Base-by-base conservation (phyloP, 306 rosid species). In the Dalbergia cultrata region DNA sequence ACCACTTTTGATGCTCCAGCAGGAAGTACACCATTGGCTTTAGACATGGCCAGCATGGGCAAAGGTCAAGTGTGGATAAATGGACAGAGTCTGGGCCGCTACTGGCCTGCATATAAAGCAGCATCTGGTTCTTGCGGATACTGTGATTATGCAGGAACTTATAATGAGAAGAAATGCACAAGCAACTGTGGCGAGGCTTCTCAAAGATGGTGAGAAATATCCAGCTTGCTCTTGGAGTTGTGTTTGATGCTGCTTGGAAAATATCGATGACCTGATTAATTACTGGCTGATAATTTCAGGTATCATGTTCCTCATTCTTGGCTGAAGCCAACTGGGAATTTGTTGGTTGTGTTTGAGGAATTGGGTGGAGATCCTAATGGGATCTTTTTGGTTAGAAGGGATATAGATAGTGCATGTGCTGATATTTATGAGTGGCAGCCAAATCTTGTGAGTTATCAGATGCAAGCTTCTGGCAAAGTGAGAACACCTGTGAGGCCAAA, bases 31-130 rank as follows among this genome's bases (percentile, higher is more conserved):
- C 99, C 99, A 9, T 70, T 92, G 77, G 99, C 98, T 31, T 70
- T 96, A 84, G 98, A 96, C 85, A 90, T 96, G 98, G 69, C 68
- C 57, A 92, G 97, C 87, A 96, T 96, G 99, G 97, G 99, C 5
- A 93, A 96, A 86, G 98, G 99, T 83, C 98, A 93, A 81, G 86
- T 89, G 70, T 96, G 99, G 98, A 80, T 96, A 84, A 96, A 96
- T 52, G 98, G 93, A 12, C 89, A 86, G 80, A 90, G 83, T 77
- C 75, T 96, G 1, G 98, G 99, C 11, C 98, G 98, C 61, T 80
- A 89, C 90, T 96, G 99, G 99, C 98, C 99, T 71, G 96, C 97
- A 59, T 96, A 96, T 81, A 96, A 87, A 85, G 97, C 98, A 85
- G 97, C 98, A 74, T 72, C 93, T 11, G 99, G 99, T 79, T 81